Evolutionary conservation across 108 stramenopile species (phyloP), one percentile per base, ranked within the genome.

Genomic region (Heterococcus sp.): DNA sequence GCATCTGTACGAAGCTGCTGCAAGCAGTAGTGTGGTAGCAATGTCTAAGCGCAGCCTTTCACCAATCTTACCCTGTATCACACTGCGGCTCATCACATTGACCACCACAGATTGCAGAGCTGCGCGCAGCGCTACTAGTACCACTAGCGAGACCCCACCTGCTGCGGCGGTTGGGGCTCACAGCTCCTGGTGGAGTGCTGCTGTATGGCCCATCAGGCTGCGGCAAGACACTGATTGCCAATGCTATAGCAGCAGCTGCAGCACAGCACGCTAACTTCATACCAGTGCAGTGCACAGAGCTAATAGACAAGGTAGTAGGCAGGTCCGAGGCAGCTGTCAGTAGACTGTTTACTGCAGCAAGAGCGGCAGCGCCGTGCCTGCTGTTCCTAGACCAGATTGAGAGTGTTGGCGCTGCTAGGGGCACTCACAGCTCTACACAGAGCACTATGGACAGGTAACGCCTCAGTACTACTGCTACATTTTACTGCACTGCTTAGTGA

Each of bases 271-370:
- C 79, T n/a, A 92, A 92, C 39, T 86, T 97, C 70, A 88, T 98
- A 27, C 89, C 90, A 46, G 95, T 94, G 65, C 38, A 71, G 72
- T 96, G 98, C 27, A 93, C 98, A 11, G 96, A 98, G 87, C 74
- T 98, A 26, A 87, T 98, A 3, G 94, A 97, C 79, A 96, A 95
- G 67, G 97, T 95, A 78, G 46, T 88, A 37, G 87, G 87, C 2
- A 82, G 85, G 14, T 83, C 86, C n/a, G 87, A 88, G 72, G 86
- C 75, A 2, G 35, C 32, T 8, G 78, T 88, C 29, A 79, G 82
- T n/a, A 36, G 79, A 5, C 74, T 84, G 4, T 88, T 88, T 36
- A 78, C 83, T 1, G 38, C 83, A 21, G 87, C 87, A n/a, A 78
- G 87, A 35, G 81, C 70, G 70, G 78, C 84, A 5, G 78, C 83